These are phyloP conservation scores for Suillus lakei DNA, from an alignment of 768 basidiomycete species.

Conservation along the genomic window DNA sequence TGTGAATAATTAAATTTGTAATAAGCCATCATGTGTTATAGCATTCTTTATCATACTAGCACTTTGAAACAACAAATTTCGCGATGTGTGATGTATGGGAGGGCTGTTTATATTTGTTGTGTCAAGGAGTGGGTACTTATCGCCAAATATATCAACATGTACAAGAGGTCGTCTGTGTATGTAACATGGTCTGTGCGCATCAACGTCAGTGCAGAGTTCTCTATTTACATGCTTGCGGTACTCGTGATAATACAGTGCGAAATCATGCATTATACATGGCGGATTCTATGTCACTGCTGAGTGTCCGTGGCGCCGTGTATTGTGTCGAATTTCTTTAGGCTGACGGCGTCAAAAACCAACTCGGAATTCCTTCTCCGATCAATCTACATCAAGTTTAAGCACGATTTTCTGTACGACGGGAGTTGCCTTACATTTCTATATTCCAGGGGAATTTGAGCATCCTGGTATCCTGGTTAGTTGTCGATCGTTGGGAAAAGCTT, in stretches of 20 bases:
- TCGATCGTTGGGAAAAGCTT: background rate
- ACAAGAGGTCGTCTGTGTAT: background rate
- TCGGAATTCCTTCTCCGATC: conserved; percentile 20
- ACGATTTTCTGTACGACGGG: background rate
- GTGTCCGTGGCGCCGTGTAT: background rate
- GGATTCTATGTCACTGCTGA: background rate
- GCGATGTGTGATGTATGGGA: too few species aligned
- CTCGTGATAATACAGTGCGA: conserved; percentile 1
- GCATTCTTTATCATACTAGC: too few species aligned
- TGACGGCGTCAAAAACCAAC: conserved; percentile 24
- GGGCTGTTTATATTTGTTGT: too few species aligned
- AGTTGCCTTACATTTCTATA: conserved; percentile 17
- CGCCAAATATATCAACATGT: background rate
- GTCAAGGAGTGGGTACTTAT: too few species aligned
- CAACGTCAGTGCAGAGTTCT: background rate
- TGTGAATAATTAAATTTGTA: too few species aligned
- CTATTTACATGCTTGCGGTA: background rate
- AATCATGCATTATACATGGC: background rate
- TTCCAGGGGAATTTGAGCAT: conserved; percentile 14
- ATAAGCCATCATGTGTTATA: too few species aligned
- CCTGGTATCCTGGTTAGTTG: conserved; percentile 21
- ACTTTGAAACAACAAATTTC: too few species aligned
- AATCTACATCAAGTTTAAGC: conserved; percentile 13
- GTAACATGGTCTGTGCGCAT: background rate
- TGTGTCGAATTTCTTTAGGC: conserved; percentile 17